These are phyloP conservation scores for Fusarium sp. DNA, from an alignment of 2,329 filamentous ascomycete genomes.

Conservation along the genomic window DNA sequence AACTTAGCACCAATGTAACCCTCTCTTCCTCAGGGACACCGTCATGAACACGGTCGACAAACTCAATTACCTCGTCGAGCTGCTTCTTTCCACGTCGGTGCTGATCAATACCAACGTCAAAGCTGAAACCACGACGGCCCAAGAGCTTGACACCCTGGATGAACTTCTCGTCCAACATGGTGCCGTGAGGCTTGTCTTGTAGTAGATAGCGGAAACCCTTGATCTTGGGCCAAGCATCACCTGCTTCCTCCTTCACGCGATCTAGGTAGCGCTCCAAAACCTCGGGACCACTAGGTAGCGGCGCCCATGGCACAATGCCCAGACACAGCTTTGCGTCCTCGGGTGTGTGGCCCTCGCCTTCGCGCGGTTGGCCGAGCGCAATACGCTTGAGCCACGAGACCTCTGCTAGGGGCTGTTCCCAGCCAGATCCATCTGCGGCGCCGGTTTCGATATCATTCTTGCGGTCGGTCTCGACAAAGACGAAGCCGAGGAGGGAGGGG, in stretches of 20 bases:
- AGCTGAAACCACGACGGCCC: slow-evolving; percentile 73
- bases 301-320: slow-evolving; percentile 88
- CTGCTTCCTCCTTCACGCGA: slow-evolving; percentile 70
- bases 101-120: slow-evolving; percentile 88
- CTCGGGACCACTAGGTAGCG: slow-evolving; percentile 73
- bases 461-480: slow-evolving; percentile 88
- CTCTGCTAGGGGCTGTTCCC: slow-evolving; percentile 77
- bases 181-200: slow-evolving; percentile 78
- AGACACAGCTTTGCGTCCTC: slow-evolving; percentile 66
- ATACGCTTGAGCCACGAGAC: slow-evolving; percentile 77
- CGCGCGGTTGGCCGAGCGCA: slow-evolving; percentile 67
- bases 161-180: slow-evolving; percentile 73
- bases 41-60: slow-evolving; percentile 76
- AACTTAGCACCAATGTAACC: slow-evolving; percentile 78
- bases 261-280: slow-evolving; percentile 75
- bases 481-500: slow-evolving; percentile 72
- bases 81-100: slow-evolving; percentile 80
- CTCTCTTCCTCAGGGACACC: slow-evolving; percentile 69
- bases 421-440: slow-evolving; percentile 65
- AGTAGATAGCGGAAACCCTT: slow-evolving; percentile 86
- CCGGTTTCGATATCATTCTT: slow-evolving; percentile 68
- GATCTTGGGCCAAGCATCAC: slow-evolving; percentile 74
- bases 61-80: slow-evolving; percentile 76
- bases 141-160: slow-evolving; percentile 75
- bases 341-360: slow-evolving; percentile 68